A percentile compares a stretch with the other conserved stretches of the same genome.
These are phyloP conservation scores for Dunaliella primolecta DNA, from an alignment of 139 green algal genomes.

Conservation along the genomic window DNA sequence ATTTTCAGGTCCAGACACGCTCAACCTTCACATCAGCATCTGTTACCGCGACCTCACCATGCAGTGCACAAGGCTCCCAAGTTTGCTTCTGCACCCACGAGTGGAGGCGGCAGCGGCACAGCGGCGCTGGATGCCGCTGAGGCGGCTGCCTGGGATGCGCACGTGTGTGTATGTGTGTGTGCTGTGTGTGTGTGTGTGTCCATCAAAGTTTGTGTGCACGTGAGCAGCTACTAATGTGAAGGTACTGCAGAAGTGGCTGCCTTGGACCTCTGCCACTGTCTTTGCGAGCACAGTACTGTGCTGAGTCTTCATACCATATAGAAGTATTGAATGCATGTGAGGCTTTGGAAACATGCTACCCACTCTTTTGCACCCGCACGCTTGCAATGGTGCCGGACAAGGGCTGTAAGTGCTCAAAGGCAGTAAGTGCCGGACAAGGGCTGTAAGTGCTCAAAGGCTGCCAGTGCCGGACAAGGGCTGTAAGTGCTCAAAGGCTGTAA, in stretches of 20 bases:
- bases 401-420: too few species aligned
- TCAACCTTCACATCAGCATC: background rate
- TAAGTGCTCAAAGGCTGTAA: too few species aligned
- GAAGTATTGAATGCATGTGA: background rate
- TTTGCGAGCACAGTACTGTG: too few species aligned
- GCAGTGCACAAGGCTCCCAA: background rate
- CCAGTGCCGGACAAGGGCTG: too few species aligned
- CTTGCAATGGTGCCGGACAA: background rate
- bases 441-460: too few species aligned
- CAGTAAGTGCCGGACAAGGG: too few species aligned
- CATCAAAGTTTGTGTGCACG: background rate
- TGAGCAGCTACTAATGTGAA: background rate
- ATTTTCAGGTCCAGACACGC: too few species aligned
- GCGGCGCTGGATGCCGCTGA: background rate
- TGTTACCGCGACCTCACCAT: background rate
- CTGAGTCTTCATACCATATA: too few species aligned
- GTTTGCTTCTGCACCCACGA: background rate
- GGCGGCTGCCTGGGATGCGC: background rate
- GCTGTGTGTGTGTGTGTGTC: background rate
- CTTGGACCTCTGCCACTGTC: too few species aligned
- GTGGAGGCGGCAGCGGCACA: background rate
- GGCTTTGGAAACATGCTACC: background rate
- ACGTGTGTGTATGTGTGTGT: background rate
- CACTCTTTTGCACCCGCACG: background rate
- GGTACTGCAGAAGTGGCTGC: background rate